phyloP scores from a whole-genome alignment of 75 land plant genomes.

The Sequoiadendron giganteum region DNA sequence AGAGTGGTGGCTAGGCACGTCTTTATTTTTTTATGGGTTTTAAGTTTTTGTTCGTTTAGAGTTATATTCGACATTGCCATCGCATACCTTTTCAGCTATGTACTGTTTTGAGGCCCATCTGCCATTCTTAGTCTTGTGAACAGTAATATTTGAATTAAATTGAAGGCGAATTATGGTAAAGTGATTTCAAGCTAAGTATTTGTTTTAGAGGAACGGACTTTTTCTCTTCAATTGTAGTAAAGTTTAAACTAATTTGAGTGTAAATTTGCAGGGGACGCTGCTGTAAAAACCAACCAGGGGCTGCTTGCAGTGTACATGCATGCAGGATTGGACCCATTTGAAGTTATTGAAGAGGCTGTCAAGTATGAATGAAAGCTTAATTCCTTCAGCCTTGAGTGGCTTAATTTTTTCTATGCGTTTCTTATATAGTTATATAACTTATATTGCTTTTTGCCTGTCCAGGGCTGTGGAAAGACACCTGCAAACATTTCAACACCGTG shows the following conservation, averaged over 20 bases:
- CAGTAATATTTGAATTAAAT: not conserved
- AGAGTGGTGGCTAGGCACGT: not conserved
- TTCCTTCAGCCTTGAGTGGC: not conserved
- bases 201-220: not conserved
- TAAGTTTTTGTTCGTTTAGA: not conserved
- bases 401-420: not conserved
- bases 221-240: not conserved
- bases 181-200: not conserved
- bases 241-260: not conserved
- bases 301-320: conserved; percentile 70
- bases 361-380: conserved; percentile 17
- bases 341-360: conserved; percentile 80
- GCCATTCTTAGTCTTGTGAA: not conserved
- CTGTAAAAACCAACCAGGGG: conserved; percentile 49
- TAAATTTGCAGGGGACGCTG: conserved; percentile 49
- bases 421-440: not conserved
- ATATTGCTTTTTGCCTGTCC: conserved; percentile 9
- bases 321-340: conserved; percentile 73
- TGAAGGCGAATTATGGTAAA: not conserved
- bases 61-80: not conserved
- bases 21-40: not conserved
- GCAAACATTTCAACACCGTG: conserved; percentile 67
- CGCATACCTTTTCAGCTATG: not conserved
- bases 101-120: not conserved
- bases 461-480: conserved; percentile 70